Evolutionary conservation across 495 filamentous ascomycete species (phyloP), one percentile per base, ranked within the genome.

Genomic region (Glarea lozoyensis): DNA sequence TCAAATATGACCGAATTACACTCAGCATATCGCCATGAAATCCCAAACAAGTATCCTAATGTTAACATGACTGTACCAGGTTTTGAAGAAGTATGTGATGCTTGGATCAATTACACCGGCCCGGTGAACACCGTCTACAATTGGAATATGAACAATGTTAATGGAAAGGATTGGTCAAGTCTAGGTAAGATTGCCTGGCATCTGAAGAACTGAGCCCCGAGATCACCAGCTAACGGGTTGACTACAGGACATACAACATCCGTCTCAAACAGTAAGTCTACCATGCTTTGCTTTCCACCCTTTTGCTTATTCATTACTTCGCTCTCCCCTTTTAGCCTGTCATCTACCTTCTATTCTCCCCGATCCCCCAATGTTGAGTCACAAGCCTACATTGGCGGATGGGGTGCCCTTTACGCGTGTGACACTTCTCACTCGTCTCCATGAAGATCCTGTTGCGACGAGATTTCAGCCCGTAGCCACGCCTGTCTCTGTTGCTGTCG

Each of bases 51-150:
- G n/a, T n/a, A n/a, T n/a, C n/a, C n/a, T n/a, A n/a, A n/a, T n/a
- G n/a, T n/a, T n/a, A n/a, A n/a, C n/a, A n/a, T n/a, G n/a, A n/a
- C n/a, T n/a, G n/a, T n/a, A n/a, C n/a, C n/a, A n/a, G n/a, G 36
- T 21, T 38, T 7, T 23, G 36, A 38, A 22, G 36, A 38, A 38
- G 15, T 4, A 10, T 38, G 36, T 23, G 36, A 38, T 21, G 10
- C 36, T 21, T 38, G 36, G 36, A 20, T 38, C 36, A 38, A 38
- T 15, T 23, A 23, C 36, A 38, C 36, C 4, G 15, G 16, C 9
- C 6, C 36, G 4, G 36, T 10, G 15, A 38, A 19, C 11, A 38
- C 36, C 4, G 4, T 19, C 16, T 38, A 38, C 15, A 15, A 19
- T 10, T 38, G 36, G 36, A 38, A 15, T 22, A 19, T 38, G 15